These are phyloP conservation scores for Clitopilus passeckerianus DNA, from an alignment of 768 basidiomycete genomes.

Conservation along the genomic window DNA sequence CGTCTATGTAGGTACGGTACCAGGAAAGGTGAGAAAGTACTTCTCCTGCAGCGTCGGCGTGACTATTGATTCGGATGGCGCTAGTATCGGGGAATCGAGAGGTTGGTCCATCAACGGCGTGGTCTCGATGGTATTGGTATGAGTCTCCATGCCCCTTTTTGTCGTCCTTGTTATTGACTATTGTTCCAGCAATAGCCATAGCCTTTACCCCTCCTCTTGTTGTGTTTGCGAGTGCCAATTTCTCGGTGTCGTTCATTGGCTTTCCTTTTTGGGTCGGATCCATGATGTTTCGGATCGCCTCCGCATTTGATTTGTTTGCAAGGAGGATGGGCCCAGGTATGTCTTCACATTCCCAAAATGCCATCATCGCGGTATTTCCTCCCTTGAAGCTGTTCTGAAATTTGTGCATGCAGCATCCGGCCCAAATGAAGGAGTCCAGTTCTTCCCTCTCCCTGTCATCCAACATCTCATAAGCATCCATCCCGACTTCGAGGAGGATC, in stretches of 20 bases:
- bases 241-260: conserved; percentile 7
- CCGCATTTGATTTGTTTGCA: conserved; percentile 23
- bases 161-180: conserved; percentile 30
- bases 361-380: conserved; percentile 20
- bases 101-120: conserved; percentile 7
- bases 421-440: conserved; percentile 26
- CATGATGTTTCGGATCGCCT: conserved; percentile 7
- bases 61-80: conserved; percentile 24
- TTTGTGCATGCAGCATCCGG: conserved; percentile 35
- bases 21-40: conserved; percentile 14
- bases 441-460: conserved; percentile 9
- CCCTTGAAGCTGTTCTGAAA: conserved; percentile 28
- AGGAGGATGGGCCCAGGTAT: conserved; percentile 18
- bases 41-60: conserved; percentile 17
- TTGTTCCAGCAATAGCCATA: conserved; percentile 18
- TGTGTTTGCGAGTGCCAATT: conserved; percentile 12
- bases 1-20: conserved; percentile 17
- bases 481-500: conserved; percentile 14
- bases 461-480: conserved; percentile 14
- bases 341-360: conserved; percentile 17
- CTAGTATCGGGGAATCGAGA: conserved; percentile 26
- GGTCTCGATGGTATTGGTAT: conserved; percentile 14
- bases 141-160: conserved; percentile 29
- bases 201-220: conserved; percentile 22
- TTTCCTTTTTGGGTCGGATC: conserved; percentile 1